Evolutionary conservation across 805 yeast species (phyloP), one percentile per base, ranked within the genome.

Genomic region (Wickerhamiella kurtzmanii): DNA sequence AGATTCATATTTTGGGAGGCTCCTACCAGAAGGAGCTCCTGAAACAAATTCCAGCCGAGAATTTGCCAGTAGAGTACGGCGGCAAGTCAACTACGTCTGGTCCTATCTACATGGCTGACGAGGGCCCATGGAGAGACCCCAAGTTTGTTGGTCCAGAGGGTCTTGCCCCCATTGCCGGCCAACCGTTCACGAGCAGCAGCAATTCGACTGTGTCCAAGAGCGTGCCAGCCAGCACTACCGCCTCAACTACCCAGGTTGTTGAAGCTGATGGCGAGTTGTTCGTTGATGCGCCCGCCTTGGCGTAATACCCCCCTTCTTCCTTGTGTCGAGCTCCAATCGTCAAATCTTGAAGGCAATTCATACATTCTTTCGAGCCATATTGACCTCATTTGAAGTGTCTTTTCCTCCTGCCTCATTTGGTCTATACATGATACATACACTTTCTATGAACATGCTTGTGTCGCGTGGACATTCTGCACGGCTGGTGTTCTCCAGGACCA

Each of bases 111-210:
- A 70, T 92, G 60, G 77, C 92, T 37, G 97, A 92, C 63, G 71
- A 81, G 55, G 98, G 98, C 56, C 98, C 98, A 53, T 92, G 98
- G 98, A 83, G 96, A 74, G 92, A 89, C 52, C 70, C 80, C 28
- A 58, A 82, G 66, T 89, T 60, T 66, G 80, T 87, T 62, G 97
- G 96, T 13, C 94, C 95, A 49, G 97, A 88, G 69, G 96, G 96
- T 53, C 85, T 80, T 66, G 95, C 94, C 45, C 96, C 96, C 17
- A 37, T 41, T 32, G 35, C 50, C n/a, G 48, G 41, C 21, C 37
- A 44, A 16, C 17, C 35, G 5, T 37, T 17, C 15, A 16, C 6
- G 20, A 15, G n/a, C n/a, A n/a, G 28, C 22, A 35, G 35, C 28
- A 35, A 8, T 25, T 6, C 42, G 20, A 32, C 13, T 9, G 18